Conservation (phyloP, 2,329 filamentous ascomycete species). For the Aspergillus terreus region DNA sequence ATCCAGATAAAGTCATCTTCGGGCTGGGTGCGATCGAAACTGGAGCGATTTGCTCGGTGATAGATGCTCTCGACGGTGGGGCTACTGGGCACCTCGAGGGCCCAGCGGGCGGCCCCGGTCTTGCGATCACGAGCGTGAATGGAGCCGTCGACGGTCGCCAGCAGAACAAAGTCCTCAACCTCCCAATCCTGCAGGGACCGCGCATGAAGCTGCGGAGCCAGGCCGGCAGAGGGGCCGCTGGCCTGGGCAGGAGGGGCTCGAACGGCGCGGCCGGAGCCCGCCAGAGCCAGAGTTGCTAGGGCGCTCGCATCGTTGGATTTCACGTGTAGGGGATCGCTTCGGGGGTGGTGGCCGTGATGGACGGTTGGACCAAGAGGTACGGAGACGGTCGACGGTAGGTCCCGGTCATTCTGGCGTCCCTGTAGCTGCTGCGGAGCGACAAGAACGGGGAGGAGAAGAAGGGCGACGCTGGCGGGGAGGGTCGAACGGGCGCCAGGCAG, state of each 20-base stretch:
- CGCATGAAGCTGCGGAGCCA: conserved; percentile 85
- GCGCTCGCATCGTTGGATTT: conserved; percentile 74
- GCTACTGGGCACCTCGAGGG: conserved; percentile 69
- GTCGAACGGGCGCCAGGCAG: conserved; percentile 56
- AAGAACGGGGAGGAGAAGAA: conserved; percentile 58
- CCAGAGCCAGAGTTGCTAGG: conserved; percentile 97
- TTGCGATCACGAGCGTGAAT: conserved; percentile 87
- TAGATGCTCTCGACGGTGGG: conserved; percentile 91
- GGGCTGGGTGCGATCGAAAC: conserved; percentile 52
- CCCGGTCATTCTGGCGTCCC: conserved; percentile 20
- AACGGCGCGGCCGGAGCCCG: conserved; percentile 68
- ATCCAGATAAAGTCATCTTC: conserved; percentile 93
- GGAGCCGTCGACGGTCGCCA: conserved; percentile 99
- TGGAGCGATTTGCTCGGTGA: conserved; percentile 66
- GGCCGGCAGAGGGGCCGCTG: conserved; percentile 60
- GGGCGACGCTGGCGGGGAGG: conserved; percentile 54
- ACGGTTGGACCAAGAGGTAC: conserved; percentile 23
- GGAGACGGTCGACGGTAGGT: conserved; percentile 26
- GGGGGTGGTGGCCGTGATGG: conserved; percentile 3
- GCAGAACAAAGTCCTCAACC: conserved; percentile 99
- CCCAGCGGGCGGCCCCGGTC: conserved; percentile 81
- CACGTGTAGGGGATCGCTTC: conserved; percentile 28
- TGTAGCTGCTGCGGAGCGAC: conserved; percentile 63
- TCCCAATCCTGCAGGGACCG: conserved; percentile 98
- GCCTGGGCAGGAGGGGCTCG: conserved; percentile 83